Base-by-base conservation (phyloP, 768 basidiomycete species). In the Suillus plorans region DNA sequence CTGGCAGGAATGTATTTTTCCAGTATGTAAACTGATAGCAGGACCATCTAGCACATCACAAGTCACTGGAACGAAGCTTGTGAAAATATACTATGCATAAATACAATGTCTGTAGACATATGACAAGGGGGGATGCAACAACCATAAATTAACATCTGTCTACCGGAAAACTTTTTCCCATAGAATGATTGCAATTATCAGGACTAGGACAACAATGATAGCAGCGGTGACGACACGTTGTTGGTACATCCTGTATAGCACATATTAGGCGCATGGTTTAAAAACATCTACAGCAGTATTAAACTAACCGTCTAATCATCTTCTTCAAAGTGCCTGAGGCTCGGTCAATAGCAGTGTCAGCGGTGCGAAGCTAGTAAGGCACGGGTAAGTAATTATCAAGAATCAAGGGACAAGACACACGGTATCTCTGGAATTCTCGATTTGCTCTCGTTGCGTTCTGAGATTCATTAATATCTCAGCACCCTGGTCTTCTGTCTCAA, bases 401-500 rank as follows among this genome's bases (percentile, higher is more conserved):
- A 42, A 31, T 42, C 62, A 42, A 53, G 41, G 4, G 47, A 49
- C 37, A 62, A 55, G 20, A 34, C 39, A 12, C 66, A 97, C 94
- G 53, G 92, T 96, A 77, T 92, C 91, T 70, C 97, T 80, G 31
- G 97, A 86, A 74, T 96, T 91, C 80, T 95, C 91, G 64, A 99
- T 96, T 77, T 95, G 94, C 73, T 98, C 97, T 68, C 97, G 79
- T 78, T 99, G 97, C 2, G 82, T 80, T 62, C 95, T 79, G 67
- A 99, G 81, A 74, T 91, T 95, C 73, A 88, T 76, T 68, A 99
- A 74, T 69, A 99, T 98, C 70, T 95, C 95, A 13, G 95, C 90
- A 10, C 97, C 97, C 52, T 98, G 90, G 72, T 92, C 89, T 79
- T 99, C 97, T 14, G 97, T 98, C 81, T 99, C 97, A 39, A 99